phyloP scores from a whole-genome alignment of 2,329 filamentous ascomycete species.

The Chaetomium sp. region DNA sequence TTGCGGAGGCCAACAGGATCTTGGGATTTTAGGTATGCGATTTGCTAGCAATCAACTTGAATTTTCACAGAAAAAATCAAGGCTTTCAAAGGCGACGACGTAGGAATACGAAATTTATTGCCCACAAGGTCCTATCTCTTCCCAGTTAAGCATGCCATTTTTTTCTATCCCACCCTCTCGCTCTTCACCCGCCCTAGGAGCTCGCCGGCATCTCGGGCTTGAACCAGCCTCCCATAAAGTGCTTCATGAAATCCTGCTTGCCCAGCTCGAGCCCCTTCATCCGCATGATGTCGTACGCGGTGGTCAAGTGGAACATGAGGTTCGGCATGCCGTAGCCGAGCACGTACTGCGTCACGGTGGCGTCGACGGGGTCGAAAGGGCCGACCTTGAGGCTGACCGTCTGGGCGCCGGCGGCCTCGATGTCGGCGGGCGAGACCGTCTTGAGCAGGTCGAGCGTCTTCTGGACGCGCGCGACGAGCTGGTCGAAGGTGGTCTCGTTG shows the following conservation, averaged over 20 bases:
- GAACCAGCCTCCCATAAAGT: conserved; percentile 24
- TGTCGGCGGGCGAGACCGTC: conserved; percentile 33
- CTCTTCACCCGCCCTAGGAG: background rate
- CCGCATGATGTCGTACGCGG: conserved; percentile 59
- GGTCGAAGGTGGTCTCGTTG: conserved; percentile 40
- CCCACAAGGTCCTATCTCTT: background rate
- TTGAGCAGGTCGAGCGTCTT: conserved; percentile 39
- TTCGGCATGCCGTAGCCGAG: conserved; percentile 55
- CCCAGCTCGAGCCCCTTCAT: conserved; percentile 59
- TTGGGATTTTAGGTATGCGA: conserved; percentile 47
- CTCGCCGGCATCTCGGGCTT: background rate
- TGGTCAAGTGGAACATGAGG: conserved; percentile 62
- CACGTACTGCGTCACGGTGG: conserved; percentile 44
- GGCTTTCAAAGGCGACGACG: background rate
- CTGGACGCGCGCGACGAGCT: conserved; percentile 39
- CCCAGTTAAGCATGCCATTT: background rate
- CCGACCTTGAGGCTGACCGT: conserved; percentile 34
- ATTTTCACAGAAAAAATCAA: background rate
- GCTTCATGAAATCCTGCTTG: conserved; percentile 56
- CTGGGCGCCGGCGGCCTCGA: conserved; percentile 38
- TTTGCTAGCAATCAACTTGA: background rate
- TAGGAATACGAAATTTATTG: background rate
- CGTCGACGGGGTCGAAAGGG: conserved; percentile 20
- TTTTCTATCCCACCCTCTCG: background rate
- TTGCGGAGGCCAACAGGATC: conserved; percentile 48